Evolutionary conservation across 164 flowering plant genomes (phyloP).

Genomic region (Vitis rupestris): DNA sequence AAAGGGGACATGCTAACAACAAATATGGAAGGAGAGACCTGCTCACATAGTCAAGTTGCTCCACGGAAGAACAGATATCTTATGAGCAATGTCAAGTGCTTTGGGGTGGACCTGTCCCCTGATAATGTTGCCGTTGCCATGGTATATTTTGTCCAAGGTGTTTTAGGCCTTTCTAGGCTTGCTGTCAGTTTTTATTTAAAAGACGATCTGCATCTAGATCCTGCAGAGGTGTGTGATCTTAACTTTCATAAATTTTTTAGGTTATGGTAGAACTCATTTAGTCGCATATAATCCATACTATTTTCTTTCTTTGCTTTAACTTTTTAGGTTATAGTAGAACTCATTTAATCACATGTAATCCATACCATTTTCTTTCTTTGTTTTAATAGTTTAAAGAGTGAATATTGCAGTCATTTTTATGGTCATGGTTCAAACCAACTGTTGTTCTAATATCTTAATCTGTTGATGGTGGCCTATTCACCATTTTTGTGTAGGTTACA

Average conservation of each 20-base stretch:
- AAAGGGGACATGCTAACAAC: conserved; percentile 35
- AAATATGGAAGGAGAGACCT: conserved; percentile 33
- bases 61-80: conserved; percentile 29
- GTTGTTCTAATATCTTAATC: neutral
- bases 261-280: neutral
- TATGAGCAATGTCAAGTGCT: conserved; percentile 34
- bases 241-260: neutral
- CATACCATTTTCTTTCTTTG: neutral
- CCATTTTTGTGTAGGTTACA: neutral
- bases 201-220: conserved; percentile 96
- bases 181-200: conserved; percentile 95
- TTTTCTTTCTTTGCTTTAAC: neutral
- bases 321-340: neutral
- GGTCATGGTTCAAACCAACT: neutral
- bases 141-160: conserved; percentile 99
- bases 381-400: neutral
- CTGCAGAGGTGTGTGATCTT: conserved; percentile 76
- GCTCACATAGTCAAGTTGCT: conserved; percentile 26
- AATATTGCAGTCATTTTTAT: neutral
- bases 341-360: neutral
- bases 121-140: conserved; percentile 94
- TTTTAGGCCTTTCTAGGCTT: conserved; percentile 94
- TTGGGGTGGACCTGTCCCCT: conserved; percentile 91
- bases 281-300: neutral
- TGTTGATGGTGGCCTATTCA: neutral